Conservation (phyloP, 345 rosid species). For the Pistacia integerrima region DNA sequence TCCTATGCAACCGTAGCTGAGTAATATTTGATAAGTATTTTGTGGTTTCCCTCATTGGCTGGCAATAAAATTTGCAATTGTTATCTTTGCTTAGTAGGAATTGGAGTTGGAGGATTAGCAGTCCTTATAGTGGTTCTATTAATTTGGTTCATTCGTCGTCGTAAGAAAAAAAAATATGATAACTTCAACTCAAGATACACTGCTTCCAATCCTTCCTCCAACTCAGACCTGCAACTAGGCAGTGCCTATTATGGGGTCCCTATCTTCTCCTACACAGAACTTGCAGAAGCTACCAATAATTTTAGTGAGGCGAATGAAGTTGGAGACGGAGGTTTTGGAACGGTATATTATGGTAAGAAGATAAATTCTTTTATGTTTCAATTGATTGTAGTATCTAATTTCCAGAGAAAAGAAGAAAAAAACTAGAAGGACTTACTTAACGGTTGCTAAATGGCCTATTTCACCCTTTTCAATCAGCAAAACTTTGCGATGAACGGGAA, state of each 20-base stretch:
- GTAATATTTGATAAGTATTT: too few species aligned
- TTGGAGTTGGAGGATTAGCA: slow-evolving; percentile 40
- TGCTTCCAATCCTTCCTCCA: slow-evolving; percentile 21
- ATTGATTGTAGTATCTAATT: background rate
- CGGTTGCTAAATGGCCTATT: slow-evolving; percentile 4
- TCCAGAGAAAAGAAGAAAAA: slow-evolving; percentile 21
- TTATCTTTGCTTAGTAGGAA: slow-evolving; percentile 20
- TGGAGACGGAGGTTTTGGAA: slow-evolving; percentile 84
- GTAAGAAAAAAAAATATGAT: slow-evolving; percentile 28
- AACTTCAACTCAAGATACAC: slow-evolving; percentile 28
- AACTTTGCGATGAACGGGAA: slow-evolving; percentile 63
- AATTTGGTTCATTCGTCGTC: slow-evolving; percentile 15
- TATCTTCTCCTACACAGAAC: slow-evolving; percentile 57
- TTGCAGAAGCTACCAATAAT: slow-evolving; percentile 59
- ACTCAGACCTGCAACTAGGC: slow-evolving; percentile 39
- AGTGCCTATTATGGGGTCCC: slow-evolving; percentile 44
- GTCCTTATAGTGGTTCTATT: slow-evolving; percentile 17
- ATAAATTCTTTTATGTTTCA: background rate
- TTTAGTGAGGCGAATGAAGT: slow-evolving; percentile 47
- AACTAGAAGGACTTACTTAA: background rate
- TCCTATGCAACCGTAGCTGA: too few species aligned
- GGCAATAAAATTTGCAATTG: too few species aligned
- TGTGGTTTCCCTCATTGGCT: too few species aligned
- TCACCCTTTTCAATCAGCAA: slow-evolving; percentile 37
- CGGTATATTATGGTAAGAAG: slow-evolving; percentile 63